Evolutionary conservation across 495 filamentous ascomycete genomes (phyloP).

Genomic region (Neurospora sp.): DNA sequence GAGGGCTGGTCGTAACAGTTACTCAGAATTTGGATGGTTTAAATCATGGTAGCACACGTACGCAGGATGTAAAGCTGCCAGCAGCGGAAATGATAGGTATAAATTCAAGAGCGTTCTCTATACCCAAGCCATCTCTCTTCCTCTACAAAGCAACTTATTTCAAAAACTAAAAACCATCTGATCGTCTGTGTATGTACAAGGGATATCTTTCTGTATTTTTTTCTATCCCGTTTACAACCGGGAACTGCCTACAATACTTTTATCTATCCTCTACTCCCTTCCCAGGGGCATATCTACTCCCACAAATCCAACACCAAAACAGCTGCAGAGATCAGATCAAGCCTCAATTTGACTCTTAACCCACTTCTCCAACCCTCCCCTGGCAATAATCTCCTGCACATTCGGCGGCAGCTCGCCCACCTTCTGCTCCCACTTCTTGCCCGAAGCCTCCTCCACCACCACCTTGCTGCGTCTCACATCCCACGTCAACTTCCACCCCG

Average conservation of each 20-base stretch:
- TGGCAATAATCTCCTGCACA: slow-evolving; percentile 84
- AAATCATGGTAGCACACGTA: no score
- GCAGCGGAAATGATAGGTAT: no score
- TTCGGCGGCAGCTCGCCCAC: slow-evolving; percentile 81
- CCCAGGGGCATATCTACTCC: not conserved
- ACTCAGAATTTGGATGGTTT: no score
- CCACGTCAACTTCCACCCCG: slow-evolving; percentile 84
- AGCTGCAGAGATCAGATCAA: not conserved
- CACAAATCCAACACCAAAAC: not conserved
- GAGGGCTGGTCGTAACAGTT: not conserved
- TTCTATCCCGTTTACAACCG: not conserved
- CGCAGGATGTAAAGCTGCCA: no score
- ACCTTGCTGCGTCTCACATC: slow-evolving; percentile 67
- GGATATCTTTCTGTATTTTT: not conserved
- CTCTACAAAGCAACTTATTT: no score
- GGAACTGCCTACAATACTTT: not conserved
- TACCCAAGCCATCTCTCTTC: no score
- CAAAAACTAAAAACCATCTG: no score
- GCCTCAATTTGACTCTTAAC: slow-evolving; percentile 53
- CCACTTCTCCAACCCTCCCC: slow-evolving; percentile 74
- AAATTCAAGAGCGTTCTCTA: no score
- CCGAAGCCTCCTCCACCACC: slow-evolving; percentile 49
- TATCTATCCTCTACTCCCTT: not conserved
- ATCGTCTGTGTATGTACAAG: not conserved
- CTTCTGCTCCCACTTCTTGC: slow-evolving; percentile 59